Conservation (phyloP, 2,329 filamentous ascomycete genomes). For the Botrytis paeoniae region DNA sequence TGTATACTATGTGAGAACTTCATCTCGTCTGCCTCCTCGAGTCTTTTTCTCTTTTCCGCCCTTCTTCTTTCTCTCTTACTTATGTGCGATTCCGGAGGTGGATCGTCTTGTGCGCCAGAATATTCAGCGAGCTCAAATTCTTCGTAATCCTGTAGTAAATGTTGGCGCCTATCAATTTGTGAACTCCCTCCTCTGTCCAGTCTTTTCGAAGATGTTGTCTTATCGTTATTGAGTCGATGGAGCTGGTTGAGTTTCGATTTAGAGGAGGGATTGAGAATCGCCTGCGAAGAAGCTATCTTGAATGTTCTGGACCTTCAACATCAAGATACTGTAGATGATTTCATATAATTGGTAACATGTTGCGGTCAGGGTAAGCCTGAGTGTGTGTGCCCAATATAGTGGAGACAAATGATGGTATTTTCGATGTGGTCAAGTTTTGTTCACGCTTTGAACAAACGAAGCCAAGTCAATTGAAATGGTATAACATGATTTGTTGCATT, state of each 20-base stretch:
- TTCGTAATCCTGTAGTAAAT: slow-evolving; percentile 27
- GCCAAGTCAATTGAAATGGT: background rate
- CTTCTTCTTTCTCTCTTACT: slow-evolving; percentile 43
- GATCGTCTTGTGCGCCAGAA: slow-evolving; percentile 19
- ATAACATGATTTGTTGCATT: background rate
- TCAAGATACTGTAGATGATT: slow-evolving; percentile 5
- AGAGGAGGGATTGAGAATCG: slow-evolving; percentile 31
- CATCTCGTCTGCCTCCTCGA: slow-evolving; percentile 81
- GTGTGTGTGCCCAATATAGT: background rate
- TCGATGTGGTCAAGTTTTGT: background rate
- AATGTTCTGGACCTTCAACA: slow-evolving; percentile 17
- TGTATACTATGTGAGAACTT: slow-evolving; percentile 99
- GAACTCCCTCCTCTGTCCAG: slow-evolving; percentile 24
- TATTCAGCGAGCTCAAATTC: slow-evolving; percentile 37
- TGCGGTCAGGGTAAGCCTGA: slow-evolving; percentile 4
- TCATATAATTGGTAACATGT: slow-evolving; percentile 7
- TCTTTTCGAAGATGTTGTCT: slow-evolving; percentile 23
- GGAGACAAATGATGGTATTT: background rate
- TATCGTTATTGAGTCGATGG: slow-evolving; percentile 20
- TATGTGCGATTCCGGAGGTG: slow-evolving; percentile 1
- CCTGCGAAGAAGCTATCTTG: slow-evolving; percentile 29
- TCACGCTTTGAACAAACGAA: background rate
- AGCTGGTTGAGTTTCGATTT: slow-evolving; percentile 12
- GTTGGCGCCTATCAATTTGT: slow-evolving; percentile 2
- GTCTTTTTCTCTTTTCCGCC: slow-evolving; percentile 63